A percentile compares a stretch with the other conserved stretches of the same genome.
These are phyloP conservation scores for Salix arbutifolia DNA, from an alignment of 345 rosid genomes.

Conservation along the genomic window DNA sequence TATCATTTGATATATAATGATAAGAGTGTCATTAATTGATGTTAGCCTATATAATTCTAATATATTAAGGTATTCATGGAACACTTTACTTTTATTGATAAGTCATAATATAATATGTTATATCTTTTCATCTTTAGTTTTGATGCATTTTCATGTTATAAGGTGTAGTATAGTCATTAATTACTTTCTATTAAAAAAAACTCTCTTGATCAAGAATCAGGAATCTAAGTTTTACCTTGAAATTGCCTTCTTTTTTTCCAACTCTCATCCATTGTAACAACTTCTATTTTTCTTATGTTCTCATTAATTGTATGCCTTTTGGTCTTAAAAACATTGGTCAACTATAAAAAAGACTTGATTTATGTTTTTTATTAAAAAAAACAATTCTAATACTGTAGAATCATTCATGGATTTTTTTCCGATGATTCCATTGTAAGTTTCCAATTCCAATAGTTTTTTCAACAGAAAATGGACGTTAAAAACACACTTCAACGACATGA, in stretches of 20 bases:
- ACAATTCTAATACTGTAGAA: too few relatives aligned
- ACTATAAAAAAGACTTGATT: too few relatives aligned
- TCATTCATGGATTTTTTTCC: too few relatives aligned
- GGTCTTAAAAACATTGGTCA: too few relatives aligned
- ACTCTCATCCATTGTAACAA: conserved; percentile 58
- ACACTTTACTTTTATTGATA: conserved; percentile 64
- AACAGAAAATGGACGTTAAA: too few relatives aligned
- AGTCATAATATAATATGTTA: conserved; percentile 49
- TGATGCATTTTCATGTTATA: conserved; percentile 65
- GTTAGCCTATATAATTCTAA: background rate
- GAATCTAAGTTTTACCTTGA: conserved; percentile 38
- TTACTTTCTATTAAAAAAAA: background rate
- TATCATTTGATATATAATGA: conserved; percentile 15
- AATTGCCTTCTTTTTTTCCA: conserved; percentile 46
- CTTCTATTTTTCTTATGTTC: conserved; percentile 74
- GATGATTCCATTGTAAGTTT: too few relatives aligned
- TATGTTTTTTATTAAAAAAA: too few relatives aligned
- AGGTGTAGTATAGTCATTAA: background rate
- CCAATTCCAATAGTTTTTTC: too few relatives aligned
- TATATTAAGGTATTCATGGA: background rate
- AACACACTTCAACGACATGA: too few relatives aligned
- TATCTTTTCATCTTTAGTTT: conserved; percentile 48
- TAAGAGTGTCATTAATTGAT: conserved; percentile 8
- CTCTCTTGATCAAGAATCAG: background rate
- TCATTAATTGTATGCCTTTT: conserved; percentile 48